These are phyloP conservation scores for Pleurotus giganteus DNA, from an alignment of 768 basidiomycete genomes.

Conservation along the genomic window DNA sequence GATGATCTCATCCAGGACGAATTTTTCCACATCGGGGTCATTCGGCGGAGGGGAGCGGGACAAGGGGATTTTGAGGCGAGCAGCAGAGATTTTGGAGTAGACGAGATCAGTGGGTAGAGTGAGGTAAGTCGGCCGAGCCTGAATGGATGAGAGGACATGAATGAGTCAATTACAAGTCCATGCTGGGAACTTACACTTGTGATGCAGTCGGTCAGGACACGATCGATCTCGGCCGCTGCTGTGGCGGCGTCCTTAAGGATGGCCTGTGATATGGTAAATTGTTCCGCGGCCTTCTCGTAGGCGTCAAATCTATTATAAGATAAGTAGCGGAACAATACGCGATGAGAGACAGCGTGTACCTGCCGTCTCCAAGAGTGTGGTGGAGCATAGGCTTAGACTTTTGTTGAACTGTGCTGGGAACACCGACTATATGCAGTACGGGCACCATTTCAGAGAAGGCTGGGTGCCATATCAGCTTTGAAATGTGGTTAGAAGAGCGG, in stretches of 20 bases:
- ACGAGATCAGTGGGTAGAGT: constrained; percentile 85
- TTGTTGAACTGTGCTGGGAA: constrained; percentile 73
- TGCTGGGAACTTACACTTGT: constrained; percentile 38
- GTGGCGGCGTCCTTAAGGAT: constrained; percentile 47
- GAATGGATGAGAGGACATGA: not conserved
- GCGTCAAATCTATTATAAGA: constrained; percentile 63
- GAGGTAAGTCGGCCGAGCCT: constrained; percentile 88
- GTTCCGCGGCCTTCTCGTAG: constrained; percentile 71
- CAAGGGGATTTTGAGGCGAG: constrained; percentile 60
- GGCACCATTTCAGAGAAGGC: constrained; percentile 90
- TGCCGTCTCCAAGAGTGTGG: constrained; percentile 85
- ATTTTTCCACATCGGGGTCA: constrained; percentile 56
- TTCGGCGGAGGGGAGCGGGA: constrained; percentile 48
- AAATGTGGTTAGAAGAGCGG: not conserved
- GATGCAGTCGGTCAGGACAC: constrained; percentile 69
- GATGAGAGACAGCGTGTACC: constrained; percentile 31
- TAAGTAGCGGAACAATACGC: not conserved
- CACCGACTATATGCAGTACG: constrained; percentile 84
- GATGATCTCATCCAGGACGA: constrained; percentile 72
- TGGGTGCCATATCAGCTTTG: constrained; percentile 19
- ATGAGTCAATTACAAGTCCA: not conserved
- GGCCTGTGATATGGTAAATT: constrained; percentile 72
- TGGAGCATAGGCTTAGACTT: constrained; percentile 74
- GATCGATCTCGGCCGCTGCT: constrained; percentile 75
- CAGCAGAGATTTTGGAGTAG: constrained; percentile 60